These are phyloP conservation scores for Xylaria scruposa DNA, from an alignment of 495 filamentous ascomycete genomes.

Conservation along the genomic window DNA sequence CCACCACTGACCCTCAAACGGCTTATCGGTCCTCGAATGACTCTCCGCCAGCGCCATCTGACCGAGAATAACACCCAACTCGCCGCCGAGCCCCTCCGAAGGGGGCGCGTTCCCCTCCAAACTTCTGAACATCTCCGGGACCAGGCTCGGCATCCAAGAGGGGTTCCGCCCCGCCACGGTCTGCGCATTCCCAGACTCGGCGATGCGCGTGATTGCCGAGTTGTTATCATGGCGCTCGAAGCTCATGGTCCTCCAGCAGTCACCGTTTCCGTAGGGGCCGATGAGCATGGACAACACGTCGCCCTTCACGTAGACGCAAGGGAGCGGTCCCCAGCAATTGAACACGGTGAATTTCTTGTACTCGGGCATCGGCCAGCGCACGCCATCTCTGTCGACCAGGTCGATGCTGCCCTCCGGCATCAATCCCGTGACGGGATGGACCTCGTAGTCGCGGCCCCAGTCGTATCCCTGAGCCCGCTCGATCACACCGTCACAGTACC, in stretches of 20 bases:
- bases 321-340: constrained; percentile 43
- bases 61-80: constrained; percentile 39
- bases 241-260: constrained; percentile 36
- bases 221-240: constrained; percentile 19
- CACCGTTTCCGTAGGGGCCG: neutral
- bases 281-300: constrained; percentile 36
- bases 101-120: neutral
- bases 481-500: constrained; percentile 35
- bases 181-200: neutral
- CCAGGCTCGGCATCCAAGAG: constrained; percentile 44
- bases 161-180: constrained; percentile 33
- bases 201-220: constrained; percentile 29
- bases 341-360: constrained; percentile 33
- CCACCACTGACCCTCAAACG: constrained; percentile 15
- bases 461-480: constrained; percentile 29
- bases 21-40: constrained; percentile 1
- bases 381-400: neutral
- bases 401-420: constrained; percentile 30
- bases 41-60: constrained; percentile 39
- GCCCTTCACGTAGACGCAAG: constrained; percentile 35
- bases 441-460: constrained; percentile 25
- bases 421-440: neutral
- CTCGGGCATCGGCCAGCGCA: neutral
- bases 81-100: constrained; percentile 39
- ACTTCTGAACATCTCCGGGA: constrained; percentile 39